Evolutionary conservation across 2,329 filamentous ascomycete genomes (phyloP), one percentile per base, ranked within the genome.

Genomic region (Mycosphaerella sp.): DNA sequence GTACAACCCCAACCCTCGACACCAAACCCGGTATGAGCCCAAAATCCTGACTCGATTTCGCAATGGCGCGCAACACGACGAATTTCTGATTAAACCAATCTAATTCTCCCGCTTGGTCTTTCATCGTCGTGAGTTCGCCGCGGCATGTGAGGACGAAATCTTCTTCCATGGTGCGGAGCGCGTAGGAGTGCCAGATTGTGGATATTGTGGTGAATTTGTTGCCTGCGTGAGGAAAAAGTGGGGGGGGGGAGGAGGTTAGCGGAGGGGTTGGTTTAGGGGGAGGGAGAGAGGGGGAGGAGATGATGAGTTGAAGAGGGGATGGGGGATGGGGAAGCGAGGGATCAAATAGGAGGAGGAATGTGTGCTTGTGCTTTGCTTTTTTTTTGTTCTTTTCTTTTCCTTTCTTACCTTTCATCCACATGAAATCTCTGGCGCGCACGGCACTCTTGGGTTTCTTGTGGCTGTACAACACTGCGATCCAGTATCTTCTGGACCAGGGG

Each of bases 341-440:
- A n/a, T 30, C 13, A 32, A 10, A 32, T 3, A 9, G 8, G 30
- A 10, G 8, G 30, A 7, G 30, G 8, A 32, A 7, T 3, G 30
- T 4, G 30, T 2, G 21, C 6, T 21, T 21, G 21, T 3, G 21
- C 3, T 21, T 3, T 21, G 3, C 6, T 21, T 21, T 21, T 6
- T 21, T 21, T 21, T 21, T 21, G 21, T 21, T 3, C 3, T 34
- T 55, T 53, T n/a, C n/a, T n/a, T n/a, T n/a, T n/a, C n/a, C n/a
- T 8, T 56, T 50, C 44, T 65, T 63, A 1, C 63, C 67, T 27
- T 65, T 64, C 57, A 69, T 62, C 67, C 65, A 67, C 6, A 64
- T 49, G 41, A 65, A 62, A 36, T 66, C 63, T 17, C 53, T 54
- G 34, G 53, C 54, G 9, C 28, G 34, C 12, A 17, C 21, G 10